Base-by-base conservation (phyloP, 768 basidiomycete genomes). In the Psilocybe cyanescens region DNA sequence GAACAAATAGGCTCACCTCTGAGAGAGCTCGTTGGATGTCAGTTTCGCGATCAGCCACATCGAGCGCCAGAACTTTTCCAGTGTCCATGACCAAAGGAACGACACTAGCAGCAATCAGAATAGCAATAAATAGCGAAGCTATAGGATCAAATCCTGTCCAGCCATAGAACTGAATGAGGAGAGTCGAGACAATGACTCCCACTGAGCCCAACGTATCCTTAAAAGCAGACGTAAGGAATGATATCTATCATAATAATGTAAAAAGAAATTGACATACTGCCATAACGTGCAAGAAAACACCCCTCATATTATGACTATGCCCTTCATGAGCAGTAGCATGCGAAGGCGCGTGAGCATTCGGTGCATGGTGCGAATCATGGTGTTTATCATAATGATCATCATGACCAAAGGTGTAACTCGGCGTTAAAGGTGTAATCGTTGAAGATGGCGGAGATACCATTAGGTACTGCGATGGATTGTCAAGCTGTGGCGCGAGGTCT, bases 91-190 rank as follows among this genome's bases (percentile, higher is more conserved):
- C 95, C 44, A 99, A 87, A 9, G 97, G 97, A 24, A 97, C 81
- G 17, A 99, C 97, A 71, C 95, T 97, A 4, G 94, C 96, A 19
- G 94, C 94, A 67, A 99, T 99, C 65, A 99, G 78, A 8, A 93
- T 76, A 4, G 97, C 97, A 65, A 99, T 99, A 75, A 99, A 97
- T 30, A 99, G 79, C 8, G 94, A 96, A 0, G 97, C 97, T 61
- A 99, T 95, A 1, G 97, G 97, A 75, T 99, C 97, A 72, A 98
- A 99, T 17, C 95, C 95, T 11, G 97, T 98, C 95, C 96, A 99
- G 24, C 97, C 97, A 67, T 97, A 99, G 63, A 88, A 89, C 71
- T 96, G 90, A 63, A 99, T 99, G 57, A 99, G 84, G 16, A 99
- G 78, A 2, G 97, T 99, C 28, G 97, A 99, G 55, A 98, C 85